Conservation (phyloP, 1,139 yeast species). For the Nakaseomyces uthaithaninus region DNA sequence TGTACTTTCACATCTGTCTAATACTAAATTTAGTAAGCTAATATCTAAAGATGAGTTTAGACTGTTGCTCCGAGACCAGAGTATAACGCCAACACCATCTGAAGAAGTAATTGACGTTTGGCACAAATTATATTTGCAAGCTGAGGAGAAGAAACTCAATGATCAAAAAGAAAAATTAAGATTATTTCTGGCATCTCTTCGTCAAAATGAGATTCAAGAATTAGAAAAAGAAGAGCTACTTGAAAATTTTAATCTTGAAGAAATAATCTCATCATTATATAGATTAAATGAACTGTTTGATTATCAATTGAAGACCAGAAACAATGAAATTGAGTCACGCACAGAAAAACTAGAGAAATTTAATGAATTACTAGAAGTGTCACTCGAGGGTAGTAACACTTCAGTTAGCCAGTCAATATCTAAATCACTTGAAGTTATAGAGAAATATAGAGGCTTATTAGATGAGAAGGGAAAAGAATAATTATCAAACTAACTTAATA, state of each 20-base stretch:
- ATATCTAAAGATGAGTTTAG: conserved; percentile 3
- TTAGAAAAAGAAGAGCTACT: conserved; percentile 1
- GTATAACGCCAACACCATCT: background rate
- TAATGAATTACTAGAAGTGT: background rate
- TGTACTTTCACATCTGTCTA: background rate
- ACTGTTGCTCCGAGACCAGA: background rate
- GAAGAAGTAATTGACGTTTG: background rate
- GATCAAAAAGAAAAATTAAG: background rate
- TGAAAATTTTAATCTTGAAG: conserved; percentile 2
- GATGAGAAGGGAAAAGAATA: background rate
- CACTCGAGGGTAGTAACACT: background rate
- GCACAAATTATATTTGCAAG: conserved; percentile 1
- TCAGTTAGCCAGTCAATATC: background rate
- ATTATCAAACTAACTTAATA: too few relatives aligned
- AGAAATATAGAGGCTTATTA: background rate
- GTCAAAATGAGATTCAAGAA: background rate
- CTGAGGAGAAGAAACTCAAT: background rate
- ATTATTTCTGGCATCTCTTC: background rate
- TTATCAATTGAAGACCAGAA: background rate
- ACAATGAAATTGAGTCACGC: background rate
- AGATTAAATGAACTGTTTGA: conserved; percentile 2
- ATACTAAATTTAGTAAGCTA: background rate
- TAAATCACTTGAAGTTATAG: background rate
- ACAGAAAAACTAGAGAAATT: background rate
- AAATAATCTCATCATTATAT: conserved; percentile 2